phyloP scores from a whole-genome alignment of 2,329 filamentous ascomycete species.

The Cladosporium sphaerospermum region DNA sequence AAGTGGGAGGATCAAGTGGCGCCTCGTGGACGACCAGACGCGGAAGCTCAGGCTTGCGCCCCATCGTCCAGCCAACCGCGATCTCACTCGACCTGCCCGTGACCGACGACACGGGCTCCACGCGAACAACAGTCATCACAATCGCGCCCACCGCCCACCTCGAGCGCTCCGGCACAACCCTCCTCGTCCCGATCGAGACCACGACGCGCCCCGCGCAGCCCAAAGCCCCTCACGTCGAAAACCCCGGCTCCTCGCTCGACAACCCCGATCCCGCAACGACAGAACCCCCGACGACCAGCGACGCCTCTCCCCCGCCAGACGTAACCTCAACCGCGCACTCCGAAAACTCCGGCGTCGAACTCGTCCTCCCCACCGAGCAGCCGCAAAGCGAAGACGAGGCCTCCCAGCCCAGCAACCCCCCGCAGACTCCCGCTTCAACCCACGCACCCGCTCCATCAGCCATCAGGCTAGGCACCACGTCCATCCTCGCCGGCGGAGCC shows the following conservation, averaged over 20 bases:
- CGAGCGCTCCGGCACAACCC: neutral
- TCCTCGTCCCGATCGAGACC: neutral
- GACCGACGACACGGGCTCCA: neutral
- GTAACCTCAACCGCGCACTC: neutral
- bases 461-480: neutral
- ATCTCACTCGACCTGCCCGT: neutral
- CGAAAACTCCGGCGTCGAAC: neutral
- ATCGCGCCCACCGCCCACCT: neutral
- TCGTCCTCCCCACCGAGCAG: neutral
- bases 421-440: neutral
- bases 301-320: neutral
- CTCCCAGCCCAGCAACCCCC: neutral
- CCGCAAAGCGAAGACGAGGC: neutral
- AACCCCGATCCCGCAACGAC: neutral
- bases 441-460: too few species aligned
- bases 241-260: neutral
- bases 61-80: neutral
- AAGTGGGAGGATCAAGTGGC: neutral
- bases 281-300: neutral
- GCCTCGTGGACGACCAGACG: neutral
- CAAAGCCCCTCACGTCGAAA: neutral
- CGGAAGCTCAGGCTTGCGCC: neutral
- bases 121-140: neutral
- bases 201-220: neutral
- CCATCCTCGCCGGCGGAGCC: conserved; percentile 1